Conservation (phyloP, 2,329 filamentous ascomycete species). For the Exophiala mesophila region DNA sequence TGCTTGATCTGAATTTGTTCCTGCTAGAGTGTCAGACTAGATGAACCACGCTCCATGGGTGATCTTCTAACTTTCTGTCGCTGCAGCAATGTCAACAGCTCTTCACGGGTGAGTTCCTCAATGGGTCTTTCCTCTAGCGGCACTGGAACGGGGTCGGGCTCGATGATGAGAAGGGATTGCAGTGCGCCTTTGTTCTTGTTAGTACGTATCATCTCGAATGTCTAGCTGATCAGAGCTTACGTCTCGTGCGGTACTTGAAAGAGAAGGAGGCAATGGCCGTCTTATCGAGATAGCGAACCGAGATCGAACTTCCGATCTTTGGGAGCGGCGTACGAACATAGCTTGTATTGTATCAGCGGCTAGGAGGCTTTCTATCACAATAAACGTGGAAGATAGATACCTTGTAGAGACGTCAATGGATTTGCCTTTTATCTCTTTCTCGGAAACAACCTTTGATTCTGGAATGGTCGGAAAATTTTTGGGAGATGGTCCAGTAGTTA, state of each 20-base stretch:
- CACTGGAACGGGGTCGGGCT: conserved; percentile 26
- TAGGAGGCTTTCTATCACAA: too few species aligned
- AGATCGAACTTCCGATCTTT: not conserved
- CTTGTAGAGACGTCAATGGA: conserved; percentile 25
- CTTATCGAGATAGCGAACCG: conserved; percentile 2
- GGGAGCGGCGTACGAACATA: too few species aligned
- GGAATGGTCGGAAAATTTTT: not conserved
- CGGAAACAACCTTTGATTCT: conserved; percentile 20
- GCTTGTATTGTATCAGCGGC: too few species aligned
- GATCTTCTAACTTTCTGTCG: conserved; percentile 10
- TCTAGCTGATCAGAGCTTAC: conserved; percentile 9
- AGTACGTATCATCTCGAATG: not conserved
- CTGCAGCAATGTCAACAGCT: conserved; percentile 27
- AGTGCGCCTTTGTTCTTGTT: conserved; percentile 25
- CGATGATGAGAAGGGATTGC: conserved; percentile 31
- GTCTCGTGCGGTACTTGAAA: conserved; percentile 29
- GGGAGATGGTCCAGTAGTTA: not conserved
- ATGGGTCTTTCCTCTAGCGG: conserved; percentile 25
- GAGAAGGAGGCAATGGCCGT: conserved; percentile 25
- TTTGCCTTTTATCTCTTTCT: conserved; percentile 26
- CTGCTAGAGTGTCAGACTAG: too few species aligned
- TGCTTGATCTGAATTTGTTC: conserved; percentile 7
- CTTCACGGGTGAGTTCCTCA: conserved; percentile 24
- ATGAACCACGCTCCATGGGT: not conserved
- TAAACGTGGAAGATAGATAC: too few species aligned